A percentile compares a stretch with the other conserved stretches of the same genome.
These are phyloP conservation scores for Chytridium lagenaria DNA, from an alignment of 371 early-diverging fungal species.

Conservation along the genomic window DNA sequence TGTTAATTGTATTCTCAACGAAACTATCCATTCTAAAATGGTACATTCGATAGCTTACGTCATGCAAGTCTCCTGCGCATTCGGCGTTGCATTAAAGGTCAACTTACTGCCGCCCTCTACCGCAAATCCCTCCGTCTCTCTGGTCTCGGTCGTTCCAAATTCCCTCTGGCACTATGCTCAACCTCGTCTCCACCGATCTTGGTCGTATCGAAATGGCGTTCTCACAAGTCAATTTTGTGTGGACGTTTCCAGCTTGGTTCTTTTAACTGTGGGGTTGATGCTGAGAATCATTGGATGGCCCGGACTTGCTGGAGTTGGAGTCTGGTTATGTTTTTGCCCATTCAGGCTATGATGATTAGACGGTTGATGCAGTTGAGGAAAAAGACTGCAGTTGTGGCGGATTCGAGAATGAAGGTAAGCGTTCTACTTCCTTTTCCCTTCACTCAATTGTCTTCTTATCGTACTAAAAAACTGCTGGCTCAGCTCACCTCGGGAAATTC, in stretches of 20 bases:
- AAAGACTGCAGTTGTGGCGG: slow-evolving; percentile 34
- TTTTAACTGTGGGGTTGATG: slow-evolving; percentile 31
- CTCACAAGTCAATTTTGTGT: slow-evolving; percentile 32
- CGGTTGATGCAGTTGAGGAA: slow-evolving; percentile 28
- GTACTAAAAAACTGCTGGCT: slow-evolving; percentile 7
- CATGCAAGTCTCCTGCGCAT: background rate
- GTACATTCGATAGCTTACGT: slow-evolving; percentile 14
- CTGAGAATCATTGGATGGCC: slow-evolving; percentile 34
- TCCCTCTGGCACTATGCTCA: slow-evolving; percentile 43
- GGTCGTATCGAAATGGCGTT: slow-evolving; percentile 37
- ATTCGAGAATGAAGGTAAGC: slow-evolving; percentile 19
- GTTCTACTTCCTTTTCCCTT: background rate
- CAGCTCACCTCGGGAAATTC: slow-evolving; percentile 38
- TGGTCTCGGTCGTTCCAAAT: slow-evolving; percentile 28
- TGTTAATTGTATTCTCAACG: too few relatives aligned
- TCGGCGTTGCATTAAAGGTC: slow-evolving; percentile 26
- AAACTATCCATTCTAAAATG: too few relatives aligned
- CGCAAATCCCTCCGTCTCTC: slow-evolving; percentile 29
- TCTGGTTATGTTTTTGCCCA: slow-evolving; percentile 35
- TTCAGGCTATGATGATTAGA: slow-evolving; percentile 37
- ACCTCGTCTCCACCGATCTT: slow-evolving; percentile 45
- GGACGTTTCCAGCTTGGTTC: slow-evolving; percentile 40
- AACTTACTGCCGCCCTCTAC: slow-evolving; percentile 30
- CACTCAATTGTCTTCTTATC: background rate
- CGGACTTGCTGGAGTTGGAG: slow-evolving; percentile 42